Evolutionary conservation across 2,329 filamentous ascomycete species (phyloP).

Genomic region (Periconia digitata): DNA sequence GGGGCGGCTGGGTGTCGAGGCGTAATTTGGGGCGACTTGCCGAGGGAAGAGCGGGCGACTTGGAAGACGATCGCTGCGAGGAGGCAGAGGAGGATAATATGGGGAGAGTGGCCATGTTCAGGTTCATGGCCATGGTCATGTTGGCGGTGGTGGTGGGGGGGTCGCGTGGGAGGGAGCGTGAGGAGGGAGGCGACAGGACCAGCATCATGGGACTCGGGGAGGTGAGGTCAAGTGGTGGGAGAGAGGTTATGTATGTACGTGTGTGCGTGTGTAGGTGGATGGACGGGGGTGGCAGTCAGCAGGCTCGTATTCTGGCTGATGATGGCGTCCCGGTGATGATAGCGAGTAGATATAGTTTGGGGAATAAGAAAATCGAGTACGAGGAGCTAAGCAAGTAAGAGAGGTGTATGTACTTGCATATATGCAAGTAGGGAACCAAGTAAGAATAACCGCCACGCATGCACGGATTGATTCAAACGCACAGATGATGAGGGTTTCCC

Average conservation of each 20-base stretch:
- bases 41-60: too few relatives aligned
- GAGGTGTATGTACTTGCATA: too few relatives aligned
- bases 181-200: constrained; percentile 28
- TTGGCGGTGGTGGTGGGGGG: constrained; percentile 41
- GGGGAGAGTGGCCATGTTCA: constrained; percentile 44
- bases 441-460: too few relatives aligned
- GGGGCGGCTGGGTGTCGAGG: constrained; percentile 57
- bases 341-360: too few relatives aligned
- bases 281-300: background rate
- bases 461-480: too few relatives aligned
- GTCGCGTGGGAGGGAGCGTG: constrained; percentile 26
- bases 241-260: constrained; percentile 4
- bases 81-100: constrained; percentile 41
- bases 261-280: constrained; percentile 1
- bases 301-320: constrained; percentile 12
- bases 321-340: constrained; percentile 2
- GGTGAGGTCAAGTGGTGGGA: constrained; percentile 3
- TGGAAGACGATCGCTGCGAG: too few relatives aligned
- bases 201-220: constrained; percentile 36
- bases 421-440: too few relatives aligned
- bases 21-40: constrained; percentile 61
- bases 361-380: constrained; percentile 7
- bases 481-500: too few relatives aligned
- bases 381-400: too few relatives aligned
- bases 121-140: background rate